phyloP scores from a whole-genome alignment of 2,329 filamentous ascomycete species.

The Chalaropsis thielavioides region DNA sequence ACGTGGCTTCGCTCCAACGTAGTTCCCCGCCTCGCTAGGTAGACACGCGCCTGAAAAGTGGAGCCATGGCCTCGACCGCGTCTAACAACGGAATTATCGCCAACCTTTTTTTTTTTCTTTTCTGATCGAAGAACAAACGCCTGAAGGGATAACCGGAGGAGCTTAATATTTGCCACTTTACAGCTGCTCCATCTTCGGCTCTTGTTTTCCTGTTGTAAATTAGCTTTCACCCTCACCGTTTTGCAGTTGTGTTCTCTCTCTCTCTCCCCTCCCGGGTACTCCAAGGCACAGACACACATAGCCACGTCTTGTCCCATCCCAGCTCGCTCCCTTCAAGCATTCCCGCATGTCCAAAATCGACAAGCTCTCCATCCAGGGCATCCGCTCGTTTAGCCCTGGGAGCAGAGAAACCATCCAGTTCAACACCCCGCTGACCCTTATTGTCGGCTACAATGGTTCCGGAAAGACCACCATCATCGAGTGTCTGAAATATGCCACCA shows the following conservation, averaged over 20 bases:
- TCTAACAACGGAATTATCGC: not conserved
- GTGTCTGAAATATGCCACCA: constrained; percentile 94
- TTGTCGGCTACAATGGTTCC: constrained; percentile 93
- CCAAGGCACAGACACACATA: not conserved
- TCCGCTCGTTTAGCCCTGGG: constrained; percentile 71
- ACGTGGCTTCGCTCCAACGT: not conserved
- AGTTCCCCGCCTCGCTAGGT: not conserved
- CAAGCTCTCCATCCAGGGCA: constrained; percentile 70
- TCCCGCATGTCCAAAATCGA: constrained; percentile 61
- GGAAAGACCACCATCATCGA: constrained; percentile 99
- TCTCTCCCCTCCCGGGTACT: not conserved
- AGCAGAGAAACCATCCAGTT: constrained; percentile 71
- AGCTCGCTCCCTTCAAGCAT: not conserved
- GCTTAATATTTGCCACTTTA: too few species aligned
- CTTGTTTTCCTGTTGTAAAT: too few species aligned
- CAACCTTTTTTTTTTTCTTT: not conserved
- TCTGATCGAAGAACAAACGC: not conserved
- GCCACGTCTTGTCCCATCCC: not conserved
- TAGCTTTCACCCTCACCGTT: not conserved
- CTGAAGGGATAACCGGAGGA: not conserved
- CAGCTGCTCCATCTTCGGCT: too few species aligned
- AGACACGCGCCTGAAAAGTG: not conserved
- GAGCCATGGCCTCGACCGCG: not conserved
- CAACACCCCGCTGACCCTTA: constrained; percentile 79
- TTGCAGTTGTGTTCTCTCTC: not conserved